Base-by-base conservation (phyloP, 768 basidiomycete species). In the Tubosaeta sp. region DNA sequence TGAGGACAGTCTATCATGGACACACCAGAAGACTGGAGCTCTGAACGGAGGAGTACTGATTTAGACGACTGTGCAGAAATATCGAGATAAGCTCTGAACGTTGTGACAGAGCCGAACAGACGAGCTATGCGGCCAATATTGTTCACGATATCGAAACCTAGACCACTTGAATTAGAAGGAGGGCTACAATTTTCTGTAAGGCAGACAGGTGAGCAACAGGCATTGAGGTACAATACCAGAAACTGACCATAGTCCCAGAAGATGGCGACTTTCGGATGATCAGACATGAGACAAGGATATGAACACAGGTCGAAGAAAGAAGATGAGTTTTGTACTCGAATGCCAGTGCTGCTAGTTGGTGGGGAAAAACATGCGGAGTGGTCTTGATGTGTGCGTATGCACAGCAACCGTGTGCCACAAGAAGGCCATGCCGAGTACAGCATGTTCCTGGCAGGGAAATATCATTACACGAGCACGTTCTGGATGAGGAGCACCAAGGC, bases 21-120 rank as follows among this genome's bases (percentile, higher is more conserved):
- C 3, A 77, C 71, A 6, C 76, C 76, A 25, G 74, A 78, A 2
- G 69, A 66, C 54, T 76, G 74, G 17, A 77, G 68, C 50, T 77
- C 73, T 0, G 73, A 76, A 43, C 73, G 75, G 52, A 59, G 64
- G 48, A 43, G 52, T 17, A 54, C 58, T 19, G 72, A 71, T 57
- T 74, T 71, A 31, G 65, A 32, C 1, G 66, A 59, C 57, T 69
- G 68, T 2, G 75, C 71, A 10, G 79, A 70, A 17, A 76, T 53
- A 55, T 81, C 76, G 35, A 79, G 63, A 62, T 83, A 83, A 7
- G 79, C 80, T 57, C 76, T 80, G 68, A 83, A 82, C 0, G 72
- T 62, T 6, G 70, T 75, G 4, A 81, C 68, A 50, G 65, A 70
- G 37, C 81, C 81, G 58, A 74, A 79, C 5, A 68, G 50, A 45